phyloP scores from a whole-genome alignment of 1,284 basidiomycete species.

The Ustilago vetiveriae region DNA sequence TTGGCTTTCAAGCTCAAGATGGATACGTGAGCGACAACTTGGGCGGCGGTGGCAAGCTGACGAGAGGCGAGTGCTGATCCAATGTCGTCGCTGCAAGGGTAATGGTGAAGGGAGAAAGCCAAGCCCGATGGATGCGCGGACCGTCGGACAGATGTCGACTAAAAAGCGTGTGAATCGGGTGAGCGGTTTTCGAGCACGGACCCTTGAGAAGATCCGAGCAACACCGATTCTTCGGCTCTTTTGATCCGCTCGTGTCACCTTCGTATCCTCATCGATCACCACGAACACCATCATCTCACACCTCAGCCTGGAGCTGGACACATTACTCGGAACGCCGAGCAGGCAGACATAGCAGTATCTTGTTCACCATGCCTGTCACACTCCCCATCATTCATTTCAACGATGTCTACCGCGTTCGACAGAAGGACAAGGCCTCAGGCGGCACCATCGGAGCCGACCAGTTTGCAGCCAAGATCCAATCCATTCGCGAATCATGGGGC shows the following conservation, averaged over 20 bases:
- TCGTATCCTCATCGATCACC: background rate
- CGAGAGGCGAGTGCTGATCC: background rate
- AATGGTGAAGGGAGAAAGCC: background rate
- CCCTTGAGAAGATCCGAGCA: background rate
- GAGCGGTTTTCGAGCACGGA: constrained; percentile 15
- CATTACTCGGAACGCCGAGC: too few species aligned
- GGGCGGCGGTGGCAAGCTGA: too few species aligned
- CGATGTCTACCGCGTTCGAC: constrained; percentile 59
- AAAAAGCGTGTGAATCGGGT: constrained; percentile 14
- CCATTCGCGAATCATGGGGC: constrained; percentile 51
- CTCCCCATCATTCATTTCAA: constrained; percentile 61
- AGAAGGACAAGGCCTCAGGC: constrained; percentile 33
- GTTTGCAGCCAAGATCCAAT: constrained; percentile 67
- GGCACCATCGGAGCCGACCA: constrained; percentile 67
- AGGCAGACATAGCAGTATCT: too few species aligned
- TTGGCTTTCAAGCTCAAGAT: too few species aligned
- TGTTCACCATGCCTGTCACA: constrained; percentile 25
- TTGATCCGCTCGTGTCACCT: too few species aligned
- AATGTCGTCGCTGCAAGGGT: background rate
- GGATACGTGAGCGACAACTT: too few species aligned
- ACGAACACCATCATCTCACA: background rate
- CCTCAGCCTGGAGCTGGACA: too few species aligned
- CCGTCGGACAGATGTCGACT: too few species aligned
- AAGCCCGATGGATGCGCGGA: constrained; percentile 6
- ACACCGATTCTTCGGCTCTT: too few species aligned